A percentile compares a stretch with the other conserved stretches of the same genome.
Evolutionary conservation across 2,329 filamentous ascomycete genomes (phyloP).

Genomic region (Sphaerulina vaccinii): DNA sequence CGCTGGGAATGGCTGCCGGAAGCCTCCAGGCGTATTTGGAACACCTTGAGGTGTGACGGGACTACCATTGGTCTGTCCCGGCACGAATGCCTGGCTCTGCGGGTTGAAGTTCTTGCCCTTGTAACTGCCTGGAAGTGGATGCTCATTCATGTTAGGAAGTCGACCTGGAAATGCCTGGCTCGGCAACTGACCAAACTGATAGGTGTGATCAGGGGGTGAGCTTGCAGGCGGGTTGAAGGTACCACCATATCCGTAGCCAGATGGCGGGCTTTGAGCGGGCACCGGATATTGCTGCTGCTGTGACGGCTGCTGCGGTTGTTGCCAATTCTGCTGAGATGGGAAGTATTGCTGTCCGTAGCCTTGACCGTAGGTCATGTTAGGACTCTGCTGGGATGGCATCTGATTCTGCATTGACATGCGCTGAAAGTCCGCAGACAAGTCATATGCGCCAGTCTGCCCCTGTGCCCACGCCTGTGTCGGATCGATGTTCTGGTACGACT

Average conservation of each 20-base stretch:
- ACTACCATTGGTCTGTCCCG: constrained; percentile 48
- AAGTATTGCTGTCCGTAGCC: constrained; percentile 29
- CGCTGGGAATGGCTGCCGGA: constrained; percentile 8
- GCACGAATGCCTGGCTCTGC: constrained; percentile 89
- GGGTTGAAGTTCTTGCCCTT: constrained; percentile 88
- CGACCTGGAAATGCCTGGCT: constrained; percentile 67
- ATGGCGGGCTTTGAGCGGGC: constrained; percentile 24
- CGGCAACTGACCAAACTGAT: constrained; percentile 77
- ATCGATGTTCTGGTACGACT: constrained; percentile 35
- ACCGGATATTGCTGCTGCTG: constrained; percentile 31
- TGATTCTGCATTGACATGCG: constrained; percentile 48
- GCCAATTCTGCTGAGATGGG: constrained; percentile 30
- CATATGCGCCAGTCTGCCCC: constrained; percentile 41
- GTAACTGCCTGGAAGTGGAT: constrained; percentile 81
- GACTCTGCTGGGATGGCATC: constrained; percentile 25
- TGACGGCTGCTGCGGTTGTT: constrained; percentile 28
- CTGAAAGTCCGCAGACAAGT: constrained; percentile 48
- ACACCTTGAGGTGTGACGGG: constrained; percentile 29
- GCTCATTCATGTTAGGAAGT: constrained; percentile 69
- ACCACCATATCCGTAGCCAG: constrained; percentile 17
- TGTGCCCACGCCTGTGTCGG: constrained; percentile 37
- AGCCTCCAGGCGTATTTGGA: constrained; percentile 14
- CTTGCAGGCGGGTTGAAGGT: constrained; percentile 33
- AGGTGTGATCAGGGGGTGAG: constrained; percentile 46
- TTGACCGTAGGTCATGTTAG: constrained; percentile 19